Evolutionary conservation across 1,139 yeast genomes (phyloP), one percentile per base, ranked within the genome.

Genomic region (Scheffersomyces titani): DNA sequence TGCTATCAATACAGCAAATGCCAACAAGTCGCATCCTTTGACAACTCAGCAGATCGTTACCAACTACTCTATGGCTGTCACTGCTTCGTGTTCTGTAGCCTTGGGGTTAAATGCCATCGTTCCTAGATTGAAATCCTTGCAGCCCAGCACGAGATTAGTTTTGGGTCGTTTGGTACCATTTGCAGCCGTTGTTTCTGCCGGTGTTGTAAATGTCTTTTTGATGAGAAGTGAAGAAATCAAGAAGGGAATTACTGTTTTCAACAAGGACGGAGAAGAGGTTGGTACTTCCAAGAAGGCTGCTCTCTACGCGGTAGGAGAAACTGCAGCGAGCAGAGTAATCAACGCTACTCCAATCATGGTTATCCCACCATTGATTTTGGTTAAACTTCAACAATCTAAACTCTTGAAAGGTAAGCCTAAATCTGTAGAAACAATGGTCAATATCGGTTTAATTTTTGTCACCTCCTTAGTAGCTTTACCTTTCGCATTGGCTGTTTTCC

Each of bases 321-420:
- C 99, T 18, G 98, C 98, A 2, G 87, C 94, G 49, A 90, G 97
- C 54, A 83, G 99, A 69, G 97, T 94, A 53, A 90, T 94, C 65
- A 94, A 92, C 69, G 98, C 98, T 21, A 91, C 99, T 0, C 99
- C 99, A 20, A 84, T 94, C 65, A 94, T 94, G 99, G 99, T 90
- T 21, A 74, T 94, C 22, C 99, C 99, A 1, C 98, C 99, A 1
- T 80, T 94, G 65, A 70, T 91, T 36, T 80, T 94, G 57, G 92
- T 92, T 54, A 84, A 81, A 68, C 78, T 94, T 62, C 98, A 94
- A 75, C 83, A 82, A 62, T 79, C 88, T 0, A 65, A 76, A 49
- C 65, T 87, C 36, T 80, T 93, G 62, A 86, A 82, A 66, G 90
- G 92, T 48, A 88, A 86, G 69, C 82, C 91, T 18, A 74, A 84